Conservation (phyloP, 2,329 filamentous ascomycete species). For the Aureobasidium musti region DNA sequence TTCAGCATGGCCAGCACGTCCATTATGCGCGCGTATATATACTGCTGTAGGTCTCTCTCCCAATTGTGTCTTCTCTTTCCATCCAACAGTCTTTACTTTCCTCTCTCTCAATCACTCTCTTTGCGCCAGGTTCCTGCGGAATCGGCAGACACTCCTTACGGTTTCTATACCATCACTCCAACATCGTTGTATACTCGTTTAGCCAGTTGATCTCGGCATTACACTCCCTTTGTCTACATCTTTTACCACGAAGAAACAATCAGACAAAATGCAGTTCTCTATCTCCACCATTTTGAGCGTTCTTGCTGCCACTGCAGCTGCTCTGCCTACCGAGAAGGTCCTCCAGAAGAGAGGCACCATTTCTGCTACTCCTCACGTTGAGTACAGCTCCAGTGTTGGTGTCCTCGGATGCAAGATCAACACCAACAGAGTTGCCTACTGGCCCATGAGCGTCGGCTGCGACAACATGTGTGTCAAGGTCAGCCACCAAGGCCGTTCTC, state of each 20-base stretch:
- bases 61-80: neutral
- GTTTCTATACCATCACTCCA: conserved; percentile 14
- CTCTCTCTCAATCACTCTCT: conserved; percentile 20
- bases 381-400: conserved; percentile 59
- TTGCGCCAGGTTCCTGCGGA: conserved; percentile 28
- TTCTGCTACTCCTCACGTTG: conserved; percentile 56
- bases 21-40: conserved; percentile 10
- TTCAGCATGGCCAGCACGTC: conserved; percentile 1
- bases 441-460: conserved; percentile 57
- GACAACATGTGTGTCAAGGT: conserved; percentile 60
- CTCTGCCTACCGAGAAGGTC: conserved; percentile 30
- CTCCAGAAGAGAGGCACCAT: conserved; percentile 29
- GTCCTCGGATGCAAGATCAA: conserved; percentile 63
- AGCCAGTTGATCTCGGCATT: conserved; percentile 27
- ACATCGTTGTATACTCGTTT: conserved; percentile 24
- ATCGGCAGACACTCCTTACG: conserved; percentile 27
- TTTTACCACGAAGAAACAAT: conserved; percentile 8
- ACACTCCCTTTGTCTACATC: conserved; percentile 21
- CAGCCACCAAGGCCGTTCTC: conserved; percentile 46
- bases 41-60: conserved; percentile 10
- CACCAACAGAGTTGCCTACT: conserved; percentile 64
- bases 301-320: conserved; percentile 32
- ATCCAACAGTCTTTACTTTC: conserved; percentile 26
- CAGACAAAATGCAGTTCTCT: conserved; percentile 32
- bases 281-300: conserved; percentile 31